Conservation (phyloP, 768 basidiomycete genomes). For the Cystobasidium ongulense region DNA sequence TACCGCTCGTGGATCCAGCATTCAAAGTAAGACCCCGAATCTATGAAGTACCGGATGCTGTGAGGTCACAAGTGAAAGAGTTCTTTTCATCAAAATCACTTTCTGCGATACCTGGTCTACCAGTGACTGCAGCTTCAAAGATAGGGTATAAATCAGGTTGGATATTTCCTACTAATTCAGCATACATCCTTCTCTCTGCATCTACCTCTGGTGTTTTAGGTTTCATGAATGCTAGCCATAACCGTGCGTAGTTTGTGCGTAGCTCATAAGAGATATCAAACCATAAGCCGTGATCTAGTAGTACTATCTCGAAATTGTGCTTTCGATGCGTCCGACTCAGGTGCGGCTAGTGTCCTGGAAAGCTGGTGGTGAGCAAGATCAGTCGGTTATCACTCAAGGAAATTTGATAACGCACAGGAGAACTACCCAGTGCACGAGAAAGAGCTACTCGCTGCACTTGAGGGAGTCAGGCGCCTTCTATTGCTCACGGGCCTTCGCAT, state of each 20-base stretch:
- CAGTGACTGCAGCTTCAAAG: constrained; percentile 63
- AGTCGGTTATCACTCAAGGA: not conserved
- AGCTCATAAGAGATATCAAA: not conserved
- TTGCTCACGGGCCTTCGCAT: no score
- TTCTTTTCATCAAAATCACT: constrained; percentile 39
- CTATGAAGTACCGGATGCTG: no score
- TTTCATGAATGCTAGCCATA: constrained; percentile 79
- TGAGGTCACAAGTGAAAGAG: no score
- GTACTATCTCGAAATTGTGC: constrained; percentile 71
- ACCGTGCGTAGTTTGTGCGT: constrained; percentile 56
- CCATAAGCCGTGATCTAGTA: constrained; percentile 70
- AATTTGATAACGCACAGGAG: not conserved
- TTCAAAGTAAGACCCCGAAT: no score
- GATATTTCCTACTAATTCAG: constrained; percentile 56
- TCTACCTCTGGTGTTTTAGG: constrained; percentile 59
- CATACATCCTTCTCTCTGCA: constrained; percentile 71
- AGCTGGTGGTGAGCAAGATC: no score
- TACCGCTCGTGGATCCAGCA: no score
- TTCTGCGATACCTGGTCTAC: constrained; percentile 60
- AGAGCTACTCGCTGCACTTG: no score
- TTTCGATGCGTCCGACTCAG: not conserved
- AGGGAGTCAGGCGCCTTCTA: not conserved
- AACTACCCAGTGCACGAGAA: no score
- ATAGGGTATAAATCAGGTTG: no score
- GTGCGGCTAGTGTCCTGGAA: no score